Base-by-base conservation (phyloP, 2,329 filamentous ascomycete genomes). In the Cladosporium sp. region DNA sequence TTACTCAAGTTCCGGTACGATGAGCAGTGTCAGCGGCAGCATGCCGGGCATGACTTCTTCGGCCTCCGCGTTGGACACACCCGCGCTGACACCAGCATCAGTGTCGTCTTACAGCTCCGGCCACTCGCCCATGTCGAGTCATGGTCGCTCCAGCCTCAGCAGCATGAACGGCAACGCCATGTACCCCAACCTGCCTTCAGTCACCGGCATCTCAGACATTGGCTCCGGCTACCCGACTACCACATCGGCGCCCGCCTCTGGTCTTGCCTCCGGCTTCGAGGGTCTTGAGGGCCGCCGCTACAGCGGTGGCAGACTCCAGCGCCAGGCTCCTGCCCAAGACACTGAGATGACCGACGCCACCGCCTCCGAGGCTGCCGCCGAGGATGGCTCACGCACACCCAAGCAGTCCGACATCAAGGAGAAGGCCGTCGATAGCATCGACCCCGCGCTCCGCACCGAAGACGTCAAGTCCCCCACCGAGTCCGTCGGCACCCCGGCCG, bases 161-260 rank as follows among this genome's bases (percentile, higher is more conserved):
- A 66, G 64, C 55, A 61, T 57, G 51, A 78, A 77, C 19, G 74
- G 74, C 42, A 81, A 81, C 42, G 80, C 82, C 63, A 81, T 87
- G 72, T 93, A 93, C 69, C 88, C 88, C 14, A 87, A 77, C 58
- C 79, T 93, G 32, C 87, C 82, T 11, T 80, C 86, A 43, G 84
- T 87, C 48, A 83, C 80, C 54, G 79, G 84, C 42, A 85, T 85
- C 66, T 80, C 81, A 49, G 76, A 77, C 54, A 75, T 79, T 64
- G 69, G 74, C 22, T 68, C 71, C 43, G 72, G 72, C 38, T 88
- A 86, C 63, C 78, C 80, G 1, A 78, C 83, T 31, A 84, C 86
- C 3, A 81, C 84, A 35, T 84, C 79, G n/a, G 80, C 80, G 10
- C 79, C 81, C 2, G 76, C 86, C 2, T 83, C 87, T 11, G 86